Percentiles rank a stretch among this genome's conserved stretches.
These are phyloP conservation scores for Leccinum glutinopallens DNA, from an alignment of 1,284 basidiomycete genomes.

Conservation along the genomic window DNA sequence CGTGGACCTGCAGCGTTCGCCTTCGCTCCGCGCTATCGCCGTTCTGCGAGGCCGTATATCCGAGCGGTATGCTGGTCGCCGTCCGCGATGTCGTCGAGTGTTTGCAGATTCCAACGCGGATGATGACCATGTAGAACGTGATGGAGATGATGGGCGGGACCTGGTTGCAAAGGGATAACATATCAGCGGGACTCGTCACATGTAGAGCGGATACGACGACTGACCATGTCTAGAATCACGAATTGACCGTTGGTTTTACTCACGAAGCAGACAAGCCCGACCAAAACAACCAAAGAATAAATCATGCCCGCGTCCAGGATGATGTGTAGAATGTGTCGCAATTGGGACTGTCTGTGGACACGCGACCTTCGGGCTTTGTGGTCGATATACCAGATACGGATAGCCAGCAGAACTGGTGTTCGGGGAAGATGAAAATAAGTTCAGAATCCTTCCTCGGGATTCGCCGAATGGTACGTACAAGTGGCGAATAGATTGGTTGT, in stretches of 20 bases:
- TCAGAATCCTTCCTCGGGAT: too few species aligned
- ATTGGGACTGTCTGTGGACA: neutral
- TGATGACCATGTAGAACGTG: conserved; percentile 9
- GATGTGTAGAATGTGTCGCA: neutral
- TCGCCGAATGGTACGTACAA: neutral
- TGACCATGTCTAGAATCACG: conserved; percentile 5
- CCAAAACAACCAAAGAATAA: conserved; percentile 4
- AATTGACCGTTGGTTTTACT: conserved; percentile 3
- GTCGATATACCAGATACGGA: conserved; percentile 2
- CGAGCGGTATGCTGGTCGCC: neutral
- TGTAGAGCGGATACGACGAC: too few species aligned
- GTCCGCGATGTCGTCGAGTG: neutral
- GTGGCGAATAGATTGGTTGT: neutral
- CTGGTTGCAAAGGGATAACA: neutral
- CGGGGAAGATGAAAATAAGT: neutral
- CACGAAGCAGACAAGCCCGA: conserved; percentile 1
- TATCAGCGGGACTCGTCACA: neutral
- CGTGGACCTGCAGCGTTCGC: neutral
- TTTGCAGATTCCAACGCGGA: conserved; percentile 2
- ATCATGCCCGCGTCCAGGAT: conserved; percentile 6
- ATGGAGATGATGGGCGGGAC: conserved; percentile 3
- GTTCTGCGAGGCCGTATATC: neutral
- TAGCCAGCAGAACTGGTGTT: neutral
- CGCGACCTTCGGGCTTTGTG: neutral
- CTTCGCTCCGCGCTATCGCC: neutral